Evolutionary conservation across 768 basidiomycete species (phyloP).

Genomic region (Austroboletus eburneus): DNA sequence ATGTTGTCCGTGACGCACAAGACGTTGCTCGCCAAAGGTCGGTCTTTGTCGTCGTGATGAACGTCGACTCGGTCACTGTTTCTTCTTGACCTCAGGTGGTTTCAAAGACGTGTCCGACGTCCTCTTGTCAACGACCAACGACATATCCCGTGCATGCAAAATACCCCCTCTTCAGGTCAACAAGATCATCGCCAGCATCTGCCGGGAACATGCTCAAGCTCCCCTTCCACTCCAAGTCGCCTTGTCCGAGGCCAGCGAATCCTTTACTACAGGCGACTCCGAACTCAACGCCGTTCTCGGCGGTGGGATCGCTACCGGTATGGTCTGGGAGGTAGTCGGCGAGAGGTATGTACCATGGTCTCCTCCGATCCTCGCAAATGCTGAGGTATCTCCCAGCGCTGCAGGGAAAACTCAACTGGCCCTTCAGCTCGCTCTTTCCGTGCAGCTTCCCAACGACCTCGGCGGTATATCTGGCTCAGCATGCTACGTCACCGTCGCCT

Average conservation of each 20-base stretch:
- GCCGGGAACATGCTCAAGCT: slow-evolving; percentile 37
- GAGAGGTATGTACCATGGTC: slow-evolving; percentile 67
- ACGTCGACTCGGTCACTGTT: no score
- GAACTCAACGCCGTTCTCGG: slow-evolving; percentile 66
- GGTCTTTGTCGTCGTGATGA: background rate
- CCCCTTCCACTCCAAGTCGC: slow-evolving; percentile 41
- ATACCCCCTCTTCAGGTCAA: slow-evolving; percentile 47
- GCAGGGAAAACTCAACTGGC: slow-evolving; percentile 94
- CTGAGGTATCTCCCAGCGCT: slow-evolving; percentile 48
- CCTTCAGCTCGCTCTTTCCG: slow-evolving; percentile 74
- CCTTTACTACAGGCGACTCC: slow-evolving; percentile 71
- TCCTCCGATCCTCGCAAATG: background rate
- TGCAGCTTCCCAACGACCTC: slow-evolving; percentile 59
- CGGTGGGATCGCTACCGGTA: slow-evolving; percentile 75
- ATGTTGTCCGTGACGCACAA: slow-evolving; percentile 32
- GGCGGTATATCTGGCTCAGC: slow-evolving; percentile 64
- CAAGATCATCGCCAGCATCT: slow-evolving; percentile 47
- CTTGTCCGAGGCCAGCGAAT: slow-evolving; percentile 36
- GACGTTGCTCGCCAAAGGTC: slow-evolving; percentile 37
- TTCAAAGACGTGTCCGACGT: slow-evolving; percentile 47
- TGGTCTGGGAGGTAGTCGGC: slow-evolving; percentile 85
- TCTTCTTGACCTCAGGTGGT: slow-evolving; percentile 38
- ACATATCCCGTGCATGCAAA: slow-evolving; percentile 54
- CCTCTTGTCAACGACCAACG: slow-evolving; percentile 44
- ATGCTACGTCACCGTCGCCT: slow-evolving; percentile 75